Conservation (phyloP, 2,329 filamentous ascomycete species). For the Colletotrichum sp. region DNA sequence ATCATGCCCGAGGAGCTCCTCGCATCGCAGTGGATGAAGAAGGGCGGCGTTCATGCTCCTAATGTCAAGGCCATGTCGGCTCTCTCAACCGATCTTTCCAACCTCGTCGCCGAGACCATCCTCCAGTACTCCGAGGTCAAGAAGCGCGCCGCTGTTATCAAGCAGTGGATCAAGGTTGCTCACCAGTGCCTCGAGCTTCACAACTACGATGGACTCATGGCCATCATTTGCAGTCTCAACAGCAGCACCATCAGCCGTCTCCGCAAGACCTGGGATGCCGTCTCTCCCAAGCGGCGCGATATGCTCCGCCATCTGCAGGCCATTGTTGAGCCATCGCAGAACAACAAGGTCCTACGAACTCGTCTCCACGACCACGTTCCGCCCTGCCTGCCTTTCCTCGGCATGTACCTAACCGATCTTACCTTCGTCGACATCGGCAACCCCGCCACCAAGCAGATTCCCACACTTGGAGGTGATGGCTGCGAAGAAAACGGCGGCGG, state of each 20-base stretch:
- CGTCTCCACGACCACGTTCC: conserved; percentile 85
- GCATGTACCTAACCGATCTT: conserved; percentile 94
- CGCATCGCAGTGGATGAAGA: conserved; percentile 93
- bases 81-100: conserved; percentile 89
- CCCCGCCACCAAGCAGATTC: conserved; percentile 79
- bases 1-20: conserved; percentile 93
- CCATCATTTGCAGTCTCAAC: conserved; percentile 93
- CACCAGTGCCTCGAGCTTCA: conserved; percentile 84
- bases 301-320: conserved; percentile 78
- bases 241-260: conserved; percentile 89
- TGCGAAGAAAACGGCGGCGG: conserved; percentile 66
- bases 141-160: conserved; percentile 87
- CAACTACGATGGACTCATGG: conserved; percentile 97
- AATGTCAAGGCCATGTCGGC: conserved; percentile 96
- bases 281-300: conserved; percentile 83
- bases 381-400: conserved; percentile 92
- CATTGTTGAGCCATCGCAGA: conserved; percentile 89
- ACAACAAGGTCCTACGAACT: conserved; percentile 85
- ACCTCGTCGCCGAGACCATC: conserved; percentile 92
- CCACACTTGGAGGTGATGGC: conserved; percentile 45
- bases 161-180: conserved; percentile 98
- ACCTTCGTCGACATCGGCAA: conserved; percentile 97
- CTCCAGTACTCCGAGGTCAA: conserved; percentile 88
- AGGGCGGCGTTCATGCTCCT: conserved; percentile 75
- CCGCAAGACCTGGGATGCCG: conserved; percentile 88